Conservation (phyloP, 176 grass and related monocot species). For the Oropetium thomaeum region DNA sequence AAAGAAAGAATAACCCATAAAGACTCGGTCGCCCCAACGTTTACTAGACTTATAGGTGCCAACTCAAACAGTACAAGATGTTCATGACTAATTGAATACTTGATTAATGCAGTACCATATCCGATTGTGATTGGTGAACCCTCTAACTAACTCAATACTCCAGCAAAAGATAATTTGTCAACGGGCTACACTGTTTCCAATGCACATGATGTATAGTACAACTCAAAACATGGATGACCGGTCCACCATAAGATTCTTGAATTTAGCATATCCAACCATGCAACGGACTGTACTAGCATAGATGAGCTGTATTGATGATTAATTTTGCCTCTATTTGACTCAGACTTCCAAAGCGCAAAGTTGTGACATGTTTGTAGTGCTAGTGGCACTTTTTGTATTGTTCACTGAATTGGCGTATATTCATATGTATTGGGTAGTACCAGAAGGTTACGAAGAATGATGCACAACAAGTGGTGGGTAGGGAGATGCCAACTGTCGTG, state of each 20-base stretch:
- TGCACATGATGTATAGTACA: background rate
- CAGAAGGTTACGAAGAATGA: too few relatives aligned
- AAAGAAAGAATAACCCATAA: too few relatives aligned
- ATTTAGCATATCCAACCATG: background rate
- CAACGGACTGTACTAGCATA: background rate
- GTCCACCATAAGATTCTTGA: background rate
- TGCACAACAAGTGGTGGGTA: too few relatives aligned
- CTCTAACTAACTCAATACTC: background rate
- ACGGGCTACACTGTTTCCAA: background rate
- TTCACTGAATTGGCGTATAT: background rate
- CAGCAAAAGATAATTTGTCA: background rate
- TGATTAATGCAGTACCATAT: background rate
- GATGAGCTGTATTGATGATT: background rate
- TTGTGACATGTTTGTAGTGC: background rate
- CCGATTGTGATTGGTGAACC: background rate
- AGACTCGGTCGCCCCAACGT: background rate
- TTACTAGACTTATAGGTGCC: background rate
- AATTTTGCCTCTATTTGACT: background rate
- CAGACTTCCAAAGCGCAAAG: background rate
- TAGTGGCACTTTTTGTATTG: background rate
- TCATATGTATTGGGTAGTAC: too few relatives aligned
- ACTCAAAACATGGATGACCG: background rate
- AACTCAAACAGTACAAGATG: background rate
- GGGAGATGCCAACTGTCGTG: too few relatives aligned
- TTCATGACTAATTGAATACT: background rate